Base-by-base conservation (phyloP, 345 rosid species). In the Luvunga scandens region DNA sequence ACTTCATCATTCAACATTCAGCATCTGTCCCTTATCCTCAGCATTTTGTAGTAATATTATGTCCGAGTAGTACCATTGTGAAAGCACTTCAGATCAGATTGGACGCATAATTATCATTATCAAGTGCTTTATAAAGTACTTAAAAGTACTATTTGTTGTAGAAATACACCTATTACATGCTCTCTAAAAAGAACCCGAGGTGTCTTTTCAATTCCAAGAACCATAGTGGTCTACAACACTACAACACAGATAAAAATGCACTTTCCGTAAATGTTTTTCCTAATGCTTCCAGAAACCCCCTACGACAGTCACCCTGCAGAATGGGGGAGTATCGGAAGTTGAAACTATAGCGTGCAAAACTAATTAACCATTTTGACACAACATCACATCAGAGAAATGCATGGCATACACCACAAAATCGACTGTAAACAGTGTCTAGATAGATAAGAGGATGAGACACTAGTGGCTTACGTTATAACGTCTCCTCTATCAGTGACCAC, bases 401-500 rank as follows among this genome's bases (percentile, higher is more conserved):
- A 19, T 36, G 3, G 59, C 31, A 59, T 2, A 27, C 9, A 56
- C 27, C 24, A 62, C 39, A 10, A 62, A 42, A 60, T 7, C 3
- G 16, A 45, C 50, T 22, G 65, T n/a, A 19, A 50, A 72, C n/a
- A 28, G 8, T 4, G 5, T 45, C 5, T 3, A 10, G 4, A 38
- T 22, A 14, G 72, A 76, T 67, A 24, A n/a, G 71, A 64, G 24
- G 64, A 31, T 34, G 19, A 18, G 72, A 65, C 19, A 22, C 33
- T 61, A 31, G 31, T 24, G 69, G 76, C 91, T 88, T 89, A 95
- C 99, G 97, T 93, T 75, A 95, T 82, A 16, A 97, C 89, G 85
- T 95, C 99, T 84, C 99, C 99, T 79, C 93, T 85, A 77, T 88
- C 96, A 65, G 93, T 86, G 31, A 92, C 92, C 61, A 66, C 81